Evolutionary conservation across 371 early-diverging fungal species (phyloP).

Genomic region (Rhizopus delemar): DNA sequence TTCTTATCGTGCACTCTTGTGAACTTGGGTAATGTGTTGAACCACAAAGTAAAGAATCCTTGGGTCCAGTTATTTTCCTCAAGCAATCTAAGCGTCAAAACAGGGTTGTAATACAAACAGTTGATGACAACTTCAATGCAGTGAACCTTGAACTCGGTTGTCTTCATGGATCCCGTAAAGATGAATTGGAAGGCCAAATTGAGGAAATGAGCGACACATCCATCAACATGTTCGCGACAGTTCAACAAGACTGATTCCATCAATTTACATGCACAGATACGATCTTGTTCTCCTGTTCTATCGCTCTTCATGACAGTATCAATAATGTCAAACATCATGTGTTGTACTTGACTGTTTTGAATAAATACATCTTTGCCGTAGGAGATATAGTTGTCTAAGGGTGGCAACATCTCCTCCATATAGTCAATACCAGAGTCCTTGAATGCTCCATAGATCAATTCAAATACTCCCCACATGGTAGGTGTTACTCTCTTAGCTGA

Average conservation of each 20-base stretch:
- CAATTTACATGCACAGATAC: conserved; percentile 74
- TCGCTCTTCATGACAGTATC: conserved; percentile 75
- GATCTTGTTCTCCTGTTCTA: conserved; percentile 66
- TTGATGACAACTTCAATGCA: conserved; percentile 75
- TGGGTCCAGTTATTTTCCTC: conserved; percentile 77
- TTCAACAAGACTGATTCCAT: conserved; percentile 78
- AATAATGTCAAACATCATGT: conserved; percentile 69
- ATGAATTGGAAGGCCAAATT: conserved; percentile 67
- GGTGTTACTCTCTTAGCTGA: conserved; percentile 78
- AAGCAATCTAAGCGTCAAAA: conserved; percentile 67
- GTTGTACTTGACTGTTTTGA: conserved; percentile 60
- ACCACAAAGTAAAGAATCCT: conserved; percentile 82
- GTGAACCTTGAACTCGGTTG: conserved; percentile 58
- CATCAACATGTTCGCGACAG: conserved; percentile 74
- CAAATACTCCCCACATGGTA: conserved; percentile 84
- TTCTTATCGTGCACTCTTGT: conserved; percentile 91
- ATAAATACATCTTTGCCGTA: conserved; percentile 77
- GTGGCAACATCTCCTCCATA: conserved; percentile 79
- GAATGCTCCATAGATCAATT: conserved; percentile 70
- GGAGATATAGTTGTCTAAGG: conserved; percentile 84
- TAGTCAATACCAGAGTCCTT: conserved; percentile 76
- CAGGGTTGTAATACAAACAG: conserved; percentile 82
- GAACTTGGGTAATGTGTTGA: conserved; percentile 69
- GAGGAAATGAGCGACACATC: conserved; percentile 60
- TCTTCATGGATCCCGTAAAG: conserved; percentile 59